Evolutionary conservation across 768 basidiomycete species (phyloP).

Genomic region (button mushroom (Agaricus bisporus)): DNA sequence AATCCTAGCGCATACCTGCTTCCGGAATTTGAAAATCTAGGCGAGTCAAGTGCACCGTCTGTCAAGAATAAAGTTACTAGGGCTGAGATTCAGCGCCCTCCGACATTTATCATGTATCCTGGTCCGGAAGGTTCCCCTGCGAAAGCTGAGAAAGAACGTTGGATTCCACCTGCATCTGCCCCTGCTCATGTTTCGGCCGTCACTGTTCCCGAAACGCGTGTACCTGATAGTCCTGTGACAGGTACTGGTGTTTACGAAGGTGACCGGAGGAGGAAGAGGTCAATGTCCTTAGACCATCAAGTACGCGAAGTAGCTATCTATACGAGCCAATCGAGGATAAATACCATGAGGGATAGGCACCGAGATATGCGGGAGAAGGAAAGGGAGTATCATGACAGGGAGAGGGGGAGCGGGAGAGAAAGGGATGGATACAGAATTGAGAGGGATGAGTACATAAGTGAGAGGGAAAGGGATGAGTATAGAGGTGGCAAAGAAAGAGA

Average conservation of each 20-base stretch:
- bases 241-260: background rate
- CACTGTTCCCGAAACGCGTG: background rate
- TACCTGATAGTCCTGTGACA: background rate
- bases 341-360: background rate
- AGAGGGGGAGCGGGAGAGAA: background rate
- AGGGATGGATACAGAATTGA: background rate
- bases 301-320: background rate
- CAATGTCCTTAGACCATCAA: background rate
- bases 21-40: constrained; percentile 1
- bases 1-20: constrained; percentile 1
- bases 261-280: constrained; percentile 1
- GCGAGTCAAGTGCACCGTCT: background rate
- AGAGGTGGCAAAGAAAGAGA: background rate
- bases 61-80: background rate
- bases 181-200: background rate
- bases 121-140: background rate
- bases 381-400: background rate
- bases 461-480: background rate
- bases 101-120: constrained; percentile 5
- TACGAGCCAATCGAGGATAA: background rate
- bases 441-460: background rate
- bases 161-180: background rate
- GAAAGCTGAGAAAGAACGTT: background rate
- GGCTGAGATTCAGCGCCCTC: background rate
- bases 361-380: too few species aligned